Evolutionary conservation across 2,329 filamentous ascomycete genomes (phyloP).

Genomic region (Pseudogymnoascus sp.): DNA sequence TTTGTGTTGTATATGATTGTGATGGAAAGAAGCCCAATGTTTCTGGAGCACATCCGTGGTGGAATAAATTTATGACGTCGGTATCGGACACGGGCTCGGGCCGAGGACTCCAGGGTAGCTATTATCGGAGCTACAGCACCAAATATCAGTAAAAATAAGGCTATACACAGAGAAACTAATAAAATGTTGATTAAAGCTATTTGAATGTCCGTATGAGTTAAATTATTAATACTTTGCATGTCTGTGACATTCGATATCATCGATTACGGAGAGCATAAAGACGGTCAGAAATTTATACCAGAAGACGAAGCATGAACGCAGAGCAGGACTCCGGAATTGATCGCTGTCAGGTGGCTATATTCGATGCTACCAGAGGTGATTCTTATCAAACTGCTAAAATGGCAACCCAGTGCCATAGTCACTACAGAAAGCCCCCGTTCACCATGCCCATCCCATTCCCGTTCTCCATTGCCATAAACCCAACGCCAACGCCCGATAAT

Average conservation of each 20-base stretch:
- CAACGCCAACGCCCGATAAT: slow-evolving; percentile 10
- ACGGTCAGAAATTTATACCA: not conserved
- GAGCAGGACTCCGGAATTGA: not conserved
- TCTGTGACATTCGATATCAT: not conserved
- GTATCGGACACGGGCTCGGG: not conserved
- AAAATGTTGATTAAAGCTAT: not conserved
- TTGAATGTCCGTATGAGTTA: not conserved
- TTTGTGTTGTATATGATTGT: not conserved
- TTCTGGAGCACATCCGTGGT: not conserved
- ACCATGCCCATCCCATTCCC: not conserved
- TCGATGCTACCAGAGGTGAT: not conserved
- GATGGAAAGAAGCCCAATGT: not conserved
- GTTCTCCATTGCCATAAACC: not conserved
- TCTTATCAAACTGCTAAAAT: slow-evolving; percentile 3
- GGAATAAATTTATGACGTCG: slow-evolving; percentile 5
- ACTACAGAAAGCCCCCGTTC: not conserved
- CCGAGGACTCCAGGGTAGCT: not conserved
- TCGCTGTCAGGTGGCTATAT: not conserved
- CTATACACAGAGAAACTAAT: not conserved
- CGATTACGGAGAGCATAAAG: not conserved
- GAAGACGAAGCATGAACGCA: not conserved
- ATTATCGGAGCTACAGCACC: not conserved
- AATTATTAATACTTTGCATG: not conserved
- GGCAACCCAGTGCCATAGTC: not conserved
- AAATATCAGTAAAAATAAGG: not conserved